phyloP scores from a whole-genome alignment of 169 alveolate genomes.

The Pseudocohnilembus persalinus region DNA sequence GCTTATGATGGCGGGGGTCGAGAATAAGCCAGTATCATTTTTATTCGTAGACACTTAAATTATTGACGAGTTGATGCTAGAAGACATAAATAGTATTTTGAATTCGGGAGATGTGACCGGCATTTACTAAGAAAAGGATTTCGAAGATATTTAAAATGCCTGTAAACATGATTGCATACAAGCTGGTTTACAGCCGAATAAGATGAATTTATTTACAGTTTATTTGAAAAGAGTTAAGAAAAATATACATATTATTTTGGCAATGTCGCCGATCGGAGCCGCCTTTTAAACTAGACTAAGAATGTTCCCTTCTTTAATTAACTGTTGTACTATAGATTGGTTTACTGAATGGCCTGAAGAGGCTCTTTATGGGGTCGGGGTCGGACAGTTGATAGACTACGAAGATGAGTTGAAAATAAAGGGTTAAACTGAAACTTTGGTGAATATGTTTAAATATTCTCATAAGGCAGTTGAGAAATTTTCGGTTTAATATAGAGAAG shows the following conservation, averaged over 20 bases:
- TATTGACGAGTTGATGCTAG: constrained; percentile 89
- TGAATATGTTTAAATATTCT: constrained; percentile 86
- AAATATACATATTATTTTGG: constrained; percentile 86
- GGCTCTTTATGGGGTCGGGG: constrained; percentile 92
- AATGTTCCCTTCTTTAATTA: constrained; percentile 94
- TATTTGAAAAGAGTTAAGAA: constrained; percentile 89
- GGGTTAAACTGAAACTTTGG: constrained; percentile 55
- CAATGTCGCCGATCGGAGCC: constrained; percentile 90
- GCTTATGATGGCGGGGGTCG: constrained; percentile 84
- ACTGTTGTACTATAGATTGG: constrained; percentile 96
- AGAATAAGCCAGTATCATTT: constrained; percentile 78
- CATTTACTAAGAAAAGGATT: constrained; percentile 91
- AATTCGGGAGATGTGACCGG: constrained; percentile 94
- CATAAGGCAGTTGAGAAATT: constrained; percentile 92
- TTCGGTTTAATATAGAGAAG: constrained; percentile 77
- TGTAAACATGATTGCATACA: constrained; percentile 70
- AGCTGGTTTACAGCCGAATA: constrained; percentile 87
- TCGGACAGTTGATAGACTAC: constrained; percentile 79
- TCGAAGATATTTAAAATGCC: constrained; percentile 84
- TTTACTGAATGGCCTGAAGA: constrained; percentile 96
- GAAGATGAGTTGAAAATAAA: constrained; percentile 71
- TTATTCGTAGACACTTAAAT: constrained; percentile 80
- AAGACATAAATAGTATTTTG: constrained; percentile 91
- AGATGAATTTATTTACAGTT: constrained; percentile 90
- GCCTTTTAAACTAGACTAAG: constrained; percentile 89